These are phyloP conservation scores for Schizophyllum amplum DNA, from an alignment of 1,284 basidiomycete species.

Conservation along the genomic window DNA sequence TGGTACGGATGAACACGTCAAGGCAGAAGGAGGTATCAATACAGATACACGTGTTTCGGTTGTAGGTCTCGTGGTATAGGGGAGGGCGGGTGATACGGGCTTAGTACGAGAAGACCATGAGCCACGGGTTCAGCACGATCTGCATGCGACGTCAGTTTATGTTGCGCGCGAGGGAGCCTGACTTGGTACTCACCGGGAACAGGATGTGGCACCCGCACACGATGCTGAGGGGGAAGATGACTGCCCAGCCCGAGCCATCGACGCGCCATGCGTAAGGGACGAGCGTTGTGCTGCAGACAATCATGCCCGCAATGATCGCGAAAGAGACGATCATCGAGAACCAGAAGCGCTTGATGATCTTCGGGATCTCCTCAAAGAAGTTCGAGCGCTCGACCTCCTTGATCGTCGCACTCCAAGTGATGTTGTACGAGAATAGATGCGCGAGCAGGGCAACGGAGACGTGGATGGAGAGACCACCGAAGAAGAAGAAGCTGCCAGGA, in stretches of 20 bases:
- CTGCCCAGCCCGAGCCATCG: slow-evolving; percentile 50
- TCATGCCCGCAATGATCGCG: slow-evolving; percentile 38
- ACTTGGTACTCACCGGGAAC: slow-evolving; percentile 43
- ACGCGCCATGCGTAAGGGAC: slow-evolving; percentile 58
- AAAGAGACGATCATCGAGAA: slow-evolving; percentile 46
- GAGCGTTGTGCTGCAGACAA: slow-evolving; percentile 34
- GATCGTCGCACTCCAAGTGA: slow-evolving; percentile 76
- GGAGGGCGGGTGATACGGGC: not conserved
- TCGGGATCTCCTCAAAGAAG: slow-evolving; percentile 85
- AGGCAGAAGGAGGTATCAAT: not conserved
- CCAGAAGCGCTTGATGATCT: slow-evolving; percentile 68
- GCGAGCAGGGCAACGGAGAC: slow-evolving; percentile 72
- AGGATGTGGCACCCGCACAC: slow-evolving; percentile 56
- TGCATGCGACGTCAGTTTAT: slow-evolving; percentile 22
- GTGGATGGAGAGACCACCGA: slow-evolving; percentile 69
- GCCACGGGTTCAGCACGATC: slow-evolving; percentile 72
- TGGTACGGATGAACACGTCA: not conserved
- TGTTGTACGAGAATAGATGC: slow-evolving; percentile 79
- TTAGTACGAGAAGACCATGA: slow-evolving; percentile 73
- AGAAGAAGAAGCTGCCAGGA: slow-evolving; percentile 58
- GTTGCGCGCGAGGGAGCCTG: slow-evolving; percentile 9
- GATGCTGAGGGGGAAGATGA: slow-evolving; percentile 56
- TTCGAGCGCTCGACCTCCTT: slow-evolving; percentile 82
- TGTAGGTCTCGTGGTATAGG: not conserved
- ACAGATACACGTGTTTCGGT: not conserved